Conservation (phyloP, 306 rosid species). For the Vicia sativa region DNA sequence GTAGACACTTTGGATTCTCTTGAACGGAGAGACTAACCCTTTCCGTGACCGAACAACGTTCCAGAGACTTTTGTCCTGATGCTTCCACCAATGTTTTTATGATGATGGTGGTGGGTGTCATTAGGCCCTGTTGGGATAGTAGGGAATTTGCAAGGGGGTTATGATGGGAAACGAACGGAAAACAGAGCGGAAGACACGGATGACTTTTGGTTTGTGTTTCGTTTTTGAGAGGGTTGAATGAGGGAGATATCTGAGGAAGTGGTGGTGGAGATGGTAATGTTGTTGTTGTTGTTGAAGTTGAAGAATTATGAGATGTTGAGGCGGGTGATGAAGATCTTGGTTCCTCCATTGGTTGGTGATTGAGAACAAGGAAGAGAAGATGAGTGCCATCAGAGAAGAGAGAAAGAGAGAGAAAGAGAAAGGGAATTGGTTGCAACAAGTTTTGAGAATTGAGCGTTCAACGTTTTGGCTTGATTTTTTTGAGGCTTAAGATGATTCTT, state of each 20-base stretch:
- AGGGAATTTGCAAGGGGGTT: constrained; percentile 68
- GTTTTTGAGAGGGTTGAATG: constrained; percentile 55
- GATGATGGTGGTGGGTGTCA: constrained; percentile 25
- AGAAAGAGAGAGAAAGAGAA: constrained; percentile 7
- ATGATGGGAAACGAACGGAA: constrained; percentile 79
- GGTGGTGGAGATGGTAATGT: constrained; percentile 39
- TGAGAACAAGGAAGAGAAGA: constrained; percentile 39
- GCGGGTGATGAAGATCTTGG: constrained; percentile 34
- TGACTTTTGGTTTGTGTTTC: constrained; percentile 49
- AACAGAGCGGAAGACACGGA: constrained; percentile 63
- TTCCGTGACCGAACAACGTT: constrained; percentile 66
- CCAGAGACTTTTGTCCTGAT: constrained; percentile 47
- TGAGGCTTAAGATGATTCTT: constrained; percentile 36
- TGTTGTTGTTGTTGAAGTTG: constrained; percentile 10
- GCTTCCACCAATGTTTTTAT: background rate
- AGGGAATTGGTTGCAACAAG: background rate
- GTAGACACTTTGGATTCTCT: constrained; percentile 58
- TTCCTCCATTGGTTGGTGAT: constrained; percentile 63
- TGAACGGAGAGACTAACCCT: constrained; percentile 76
- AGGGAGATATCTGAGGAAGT: constrained; percentile 47
- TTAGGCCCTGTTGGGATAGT: constrained; percentile 31
- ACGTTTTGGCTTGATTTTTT: constrained; percentile 23
- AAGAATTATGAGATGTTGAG: constrained; percentile 15
- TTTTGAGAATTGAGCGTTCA: constrained; percentile 27
- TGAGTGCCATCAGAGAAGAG: constrained; percentile 33